These are phyloP conservation scores for Colletotrichum gloeosporioides DNA, from an alignment of 2,329 filamentous ascomycete species.

Conservation along the genomic window DNA sequence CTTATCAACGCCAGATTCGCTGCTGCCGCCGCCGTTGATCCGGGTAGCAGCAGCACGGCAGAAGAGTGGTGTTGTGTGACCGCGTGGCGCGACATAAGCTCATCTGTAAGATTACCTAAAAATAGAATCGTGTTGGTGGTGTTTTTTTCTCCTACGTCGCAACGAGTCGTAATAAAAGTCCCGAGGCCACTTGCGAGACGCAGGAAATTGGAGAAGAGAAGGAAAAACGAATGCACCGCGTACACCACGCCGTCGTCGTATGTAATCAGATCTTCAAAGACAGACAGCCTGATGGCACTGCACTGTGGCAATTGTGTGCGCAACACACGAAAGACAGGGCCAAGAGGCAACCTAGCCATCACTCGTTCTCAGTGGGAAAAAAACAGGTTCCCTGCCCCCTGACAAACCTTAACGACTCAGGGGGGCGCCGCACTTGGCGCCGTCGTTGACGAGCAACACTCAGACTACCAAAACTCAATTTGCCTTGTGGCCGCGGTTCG, in stretches of 20 bases:
- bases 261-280: not conserved
- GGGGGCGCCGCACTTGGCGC: not conserved
- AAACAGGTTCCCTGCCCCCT: not conserved
- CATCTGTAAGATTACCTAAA: not conserved
- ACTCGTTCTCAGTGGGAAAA: not conserved
- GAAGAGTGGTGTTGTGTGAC: not conserved
- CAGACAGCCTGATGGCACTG: not conserved
- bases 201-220: not conserved
- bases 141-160: not conserved
- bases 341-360: not conserved
- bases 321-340: not conserved
- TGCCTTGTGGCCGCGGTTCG: not conserved
- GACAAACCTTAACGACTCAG: not conserved
- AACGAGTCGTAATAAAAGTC: not conserved
- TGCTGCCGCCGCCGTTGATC: not conserved
- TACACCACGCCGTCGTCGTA: not conserved
- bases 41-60: not conserved
- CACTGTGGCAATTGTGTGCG: not conserved
- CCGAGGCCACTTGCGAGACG: not conserved
- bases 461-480: not conserved
- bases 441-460: not conserved
- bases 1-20: not conserved
- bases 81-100: not conserved
- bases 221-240: not conserved
- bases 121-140: not conserved